phyloP scores from a whole-genome alignment of 768 basidiomycete species.

The Cystofilobasidium macerans region DNA sequence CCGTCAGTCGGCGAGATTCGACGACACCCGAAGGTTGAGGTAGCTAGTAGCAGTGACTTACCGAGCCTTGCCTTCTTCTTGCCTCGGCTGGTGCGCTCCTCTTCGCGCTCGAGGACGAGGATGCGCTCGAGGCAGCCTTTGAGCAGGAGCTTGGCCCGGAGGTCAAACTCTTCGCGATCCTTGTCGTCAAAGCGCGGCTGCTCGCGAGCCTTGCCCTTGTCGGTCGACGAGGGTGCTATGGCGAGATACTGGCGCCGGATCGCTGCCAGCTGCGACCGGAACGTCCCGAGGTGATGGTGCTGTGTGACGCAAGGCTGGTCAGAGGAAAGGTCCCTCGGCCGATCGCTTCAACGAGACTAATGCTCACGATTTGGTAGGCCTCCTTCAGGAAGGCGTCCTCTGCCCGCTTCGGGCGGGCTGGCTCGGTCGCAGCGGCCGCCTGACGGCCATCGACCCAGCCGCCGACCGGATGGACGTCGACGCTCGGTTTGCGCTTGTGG shows the following conservation, averaged over 20 bases:
- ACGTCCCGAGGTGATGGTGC: constrained; percentile 9
- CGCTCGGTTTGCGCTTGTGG: background rate
- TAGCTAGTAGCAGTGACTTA: background rate
- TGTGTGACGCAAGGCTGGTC: too few relatives aligned
- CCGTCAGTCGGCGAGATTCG: background rate
- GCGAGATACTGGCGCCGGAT: constrained; percentile 79
- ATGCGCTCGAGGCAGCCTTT: constrained; percentile 76
- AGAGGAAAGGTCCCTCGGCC: too few relatives aligned
- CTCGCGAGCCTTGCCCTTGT: constrained; percentile 27
- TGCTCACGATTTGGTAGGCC: constrained; percentile 55
- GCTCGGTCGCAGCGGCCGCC: background rate
- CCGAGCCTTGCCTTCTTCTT: background rate
- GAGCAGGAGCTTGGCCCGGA: constrained; percentile 76
- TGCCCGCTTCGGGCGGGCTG: background rate
- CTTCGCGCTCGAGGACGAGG: constrained; percentile 62
- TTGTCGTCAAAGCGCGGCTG: constrained; percentile 54
- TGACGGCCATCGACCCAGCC: background rate
- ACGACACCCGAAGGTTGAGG: background rate
- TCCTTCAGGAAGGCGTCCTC: constrained; percentile 59
- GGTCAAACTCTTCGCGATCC: constrained; percentile 90
- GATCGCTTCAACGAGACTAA: constrained; percentile 39
- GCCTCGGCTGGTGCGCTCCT: constrained; percentile 50
- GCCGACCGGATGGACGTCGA: background rate
- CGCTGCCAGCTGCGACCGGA: constrained; percentile 48
- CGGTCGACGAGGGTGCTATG: constrained; percentile 46